Conservation (phyloP, 2,329 filamentous ascomycete genomes). For the Claviceps maximensis region DNA sequence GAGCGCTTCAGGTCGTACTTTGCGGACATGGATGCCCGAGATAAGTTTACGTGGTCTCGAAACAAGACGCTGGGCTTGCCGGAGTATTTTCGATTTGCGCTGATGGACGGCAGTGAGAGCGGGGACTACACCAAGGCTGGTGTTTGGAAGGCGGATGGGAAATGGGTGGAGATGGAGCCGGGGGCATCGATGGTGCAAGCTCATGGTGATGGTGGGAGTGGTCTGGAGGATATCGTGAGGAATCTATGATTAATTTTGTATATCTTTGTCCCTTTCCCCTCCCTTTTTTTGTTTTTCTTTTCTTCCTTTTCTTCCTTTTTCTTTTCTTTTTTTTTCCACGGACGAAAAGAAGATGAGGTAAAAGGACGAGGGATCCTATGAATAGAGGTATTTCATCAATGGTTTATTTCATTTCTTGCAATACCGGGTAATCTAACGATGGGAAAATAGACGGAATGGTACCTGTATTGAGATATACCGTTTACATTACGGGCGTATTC, state of each 20-base stretch:
- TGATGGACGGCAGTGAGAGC: conserved; percentile 49
- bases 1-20: conserved; percentile 67
- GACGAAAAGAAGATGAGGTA: too few species aligned
- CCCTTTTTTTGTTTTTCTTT: neutral
- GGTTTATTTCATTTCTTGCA: too few species aligned
- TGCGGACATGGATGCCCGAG: conserved; percentile 31
- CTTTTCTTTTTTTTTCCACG: too few species aligned
- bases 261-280: neutral
- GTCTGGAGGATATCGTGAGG: neutral
- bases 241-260: neutral
- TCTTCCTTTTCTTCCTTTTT: too few species aligned
- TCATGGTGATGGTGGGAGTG: conserved; percentile 6
- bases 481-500: too few species aligned
- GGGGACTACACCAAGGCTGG: conserved; percentile 68
- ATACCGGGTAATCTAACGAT: too few species aligned
- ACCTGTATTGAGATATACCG: too few species aligned
- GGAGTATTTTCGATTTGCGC: conserved; percentile 70
- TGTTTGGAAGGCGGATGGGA: conserved; percentile 48
- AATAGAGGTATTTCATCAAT: too few species aligned
- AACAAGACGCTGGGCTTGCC: conserved; percentile 31
- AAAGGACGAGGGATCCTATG: too few species aligned
- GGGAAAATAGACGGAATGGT: too few species aligned
- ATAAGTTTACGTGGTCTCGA: conserved; percentile 47
- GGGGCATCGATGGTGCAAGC: conserved; percentile 40
- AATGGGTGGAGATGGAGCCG: conserved; percentile 52